Conservation (phyloP, 148 eudicot genomes). For the Pouteria glomerata region DNA sequence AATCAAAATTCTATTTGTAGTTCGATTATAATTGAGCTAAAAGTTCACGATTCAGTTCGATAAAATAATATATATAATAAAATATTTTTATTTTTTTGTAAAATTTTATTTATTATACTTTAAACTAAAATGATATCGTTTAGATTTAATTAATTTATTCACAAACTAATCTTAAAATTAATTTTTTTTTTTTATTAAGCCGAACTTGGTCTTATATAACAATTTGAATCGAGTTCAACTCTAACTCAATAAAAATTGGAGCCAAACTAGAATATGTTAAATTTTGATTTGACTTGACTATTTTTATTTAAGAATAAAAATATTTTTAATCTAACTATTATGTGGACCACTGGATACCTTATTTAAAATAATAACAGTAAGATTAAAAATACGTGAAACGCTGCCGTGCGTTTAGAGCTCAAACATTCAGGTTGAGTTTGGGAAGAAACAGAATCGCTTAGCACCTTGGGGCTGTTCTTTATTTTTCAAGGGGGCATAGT, state of each 20-base stretch:
- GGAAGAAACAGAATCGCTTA: not conserved
- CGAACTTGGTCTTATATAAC: not conserved
- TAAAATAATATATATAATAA: no score
- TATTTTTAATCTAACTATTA: not conserved
- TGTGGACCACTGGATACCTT: not conserved
- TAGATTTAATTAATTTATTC: no score
- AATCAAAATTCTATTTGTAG: not conserved
- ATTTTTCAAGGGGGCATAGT: not conserved
- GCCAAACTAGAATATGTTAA: not conserved
- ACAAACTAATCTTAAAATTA: no score
- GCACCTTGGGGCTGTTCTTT: not conserved
- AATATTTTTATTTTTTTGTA: no score
- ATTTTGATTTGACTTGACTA: not conserved
- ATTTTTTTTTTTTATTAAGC: no score
- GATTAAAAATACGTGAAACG: not conserved
- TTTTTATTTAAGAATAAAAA: no score
- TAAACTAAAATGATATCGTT: no score
- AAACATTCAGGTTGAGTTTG: not conserved
- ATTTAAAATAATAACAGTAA: not conserved
- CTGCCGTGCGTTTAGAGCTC: not conserved
- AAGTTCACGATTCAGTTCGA: not conserved
- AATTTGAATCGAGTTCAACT: no score
- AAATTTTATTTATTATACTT: no score
- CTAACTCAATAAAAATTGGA: not conserved
- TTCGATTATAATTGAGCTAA: not conserved